These are phyloP conservation scores for Ophiostoma quercus DNA, from an alignment of 2,329 filamentous ascomycete species.

Conservation along the genomic window DNA sequence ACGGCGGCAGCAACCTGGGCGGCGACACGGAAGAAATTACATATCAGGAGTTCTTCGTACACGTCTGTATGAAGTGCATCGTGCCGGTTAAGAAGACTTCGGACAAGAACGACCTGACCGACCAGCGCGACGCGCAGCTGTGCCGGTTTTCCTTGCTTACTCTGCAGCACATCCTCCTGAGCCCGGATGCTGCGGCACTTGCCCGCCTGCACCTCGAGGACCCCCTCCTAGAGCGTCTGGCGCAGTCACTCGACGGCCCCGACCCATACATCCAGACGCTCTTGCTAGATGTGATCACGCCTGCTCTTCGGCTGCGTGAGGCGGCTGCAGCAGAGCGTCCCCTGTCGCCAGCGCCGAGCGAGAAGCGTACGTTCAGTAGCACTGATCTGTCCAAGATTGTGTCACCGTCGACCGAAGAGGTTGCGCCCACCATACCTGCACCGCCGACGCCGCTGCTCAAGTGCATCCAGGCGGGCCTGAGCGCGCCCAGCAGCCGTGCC, in stretches of 20 bases:
- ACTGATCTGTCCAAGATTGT: conserved; percentile 19
- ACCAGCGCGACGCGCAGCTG: conserved; percentile 56
- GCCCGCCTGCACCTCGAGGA: conserved; percentile 64
- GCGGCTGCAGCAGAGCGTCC: conserved; percentile 29
- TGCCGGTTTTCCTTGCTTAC: conserved; percentile 66
- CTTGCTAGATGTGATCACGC: conserved; percentile 71
- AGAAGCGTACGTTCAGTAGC: conserved; percentile 42
- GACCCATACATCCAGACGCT: conserved; percentile 71
- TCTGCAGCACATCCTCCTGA: conserved; percentile 63
- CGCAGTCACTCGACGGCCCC: conserved; percentile 52
- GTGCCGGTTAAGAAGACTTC: conserved; percentile 32
- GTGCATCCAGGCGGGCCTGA: conserved; percentile 76
- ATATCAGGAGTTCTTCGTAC: conserved; percentile 63
- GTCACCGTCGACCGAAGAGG: conserved; percentile 6
- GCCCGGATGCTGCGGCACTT: conserved; percentile 55
- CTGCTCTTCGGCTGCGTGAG: conserved; percentile 63
- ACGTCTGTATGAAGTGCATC: conserved; percentile 60
- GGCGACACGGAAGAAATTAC: conserved; percentile 50
- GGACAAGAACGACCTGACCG: conserved; percentile 35
- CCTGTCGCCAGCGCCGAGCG: conserved; percentile 37
- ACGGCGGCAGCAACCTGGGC: conserved; percentile 47
- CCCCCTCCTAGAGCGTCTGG: conserved; percentile 63
- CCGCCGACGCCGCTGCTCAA: conserved; percentile 71
- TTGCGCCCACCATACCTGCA: conserved; percentile 30
- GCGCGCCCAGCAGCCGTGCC: conserved; percentile 64